These are phyloP conservation scores for Xenoacremonium recifei DNA, from an alignment of 2,329 filamentous ascomycete genomes.

Conservation along the genomic window DNA sequence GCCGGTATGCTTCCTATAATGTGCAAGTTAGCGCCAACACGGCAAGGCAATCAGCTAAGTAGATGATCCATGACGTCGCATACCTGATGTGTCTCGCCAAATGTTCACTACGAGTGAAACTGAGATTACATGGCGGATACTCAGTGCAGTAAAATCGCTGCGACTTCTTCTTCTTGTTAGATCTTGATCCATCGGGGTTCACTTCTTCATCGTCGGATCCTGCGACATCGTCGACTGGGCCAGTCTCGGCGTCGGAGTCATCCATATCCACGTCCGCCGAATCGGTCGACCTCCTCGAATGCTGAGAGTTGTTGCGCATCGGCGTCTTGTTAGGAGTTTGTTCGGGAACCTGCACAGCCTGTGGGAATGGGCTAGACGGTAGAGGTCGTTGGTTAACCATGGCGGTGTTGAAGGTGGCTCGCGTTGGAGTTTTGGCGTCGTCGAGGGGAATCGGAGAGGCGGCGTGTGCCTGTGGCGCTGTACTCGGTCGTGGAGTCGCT, in stretches of 20 bases:
- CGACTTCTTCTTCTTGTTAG: conserved; percentile 92
- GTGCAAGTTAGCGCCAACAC: conserved; percentile 7
- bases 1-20: conserved; percentile 84
- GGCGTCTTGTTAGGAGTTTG: conserved; percentile 37
- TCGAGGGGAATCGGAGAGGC: conserved; percentile 31
- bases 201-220: conserved; percentile 66
- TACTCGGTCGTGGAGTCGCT: conserved; percentile 34
- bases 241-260: conserved; percentile 65
- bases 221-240: conserved; percentile 46
- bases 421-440: conserved; percentile 61
- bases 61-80: conserved; percentile 4
- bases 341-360: conserved; percentile 47
- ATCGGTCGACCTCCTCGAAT: conserved; percentile 57
- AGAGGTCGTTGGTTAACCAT: conserved; percentile 52
- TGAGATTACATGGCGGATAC: conserved; percentile 88
- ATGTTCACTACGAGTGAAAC: conserved; percentile 95
- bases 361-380: conserved; percentile 51
- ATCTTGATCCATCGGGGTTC: conserved; percentile 63
- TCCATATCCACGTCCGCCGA: conserved; percentile 76
- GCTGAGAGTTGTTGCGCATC: conserved; percentile 53
- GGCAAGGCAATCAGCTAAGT: conserved; percentile 1
- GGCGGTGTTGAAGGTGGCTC: conserved; percentile 47
- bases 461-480: conserved; percentile 30
- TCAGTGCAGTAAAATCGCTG: conserved; percentile 96
- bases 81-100: conserved; percentile 91